Evolutionary conservation across 257 asterid species (phyloP).

Genomic region (Petunia secreta): DNA sequence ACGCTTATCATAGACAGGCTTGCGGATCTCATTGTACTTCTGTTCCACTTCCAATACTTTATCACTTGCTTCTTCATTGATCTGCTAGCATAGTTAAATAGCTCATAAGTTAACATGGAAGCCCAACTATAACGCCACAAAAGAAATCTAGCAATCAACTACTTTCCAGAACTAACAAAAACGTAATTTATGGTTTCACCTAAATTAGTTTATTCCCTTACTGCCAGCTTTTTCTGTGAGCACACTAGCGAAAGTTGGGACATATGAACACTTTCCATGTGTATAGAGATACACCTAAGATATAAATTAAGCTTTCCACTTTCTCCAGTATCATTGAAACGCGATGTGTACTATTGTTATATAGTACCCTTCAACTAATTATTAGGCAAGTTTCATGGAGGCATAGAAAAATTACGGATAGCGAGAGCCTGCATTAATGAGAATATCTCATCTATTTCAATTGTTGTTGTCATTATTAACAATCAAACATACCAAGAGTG

Average conservation of each 20-base stretch:
- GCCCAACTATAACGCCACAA: neutral
- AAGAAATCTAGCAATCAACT: neutral
- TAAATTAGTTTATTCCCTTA: neutral
- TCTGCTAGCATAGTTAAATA: constrained; percentile 49
- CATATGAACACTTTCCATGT: too few relatives aligned
- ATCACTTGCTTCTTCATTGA: constrained; percentile 96
- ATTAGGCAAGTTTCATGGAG: too few relatives aligned
- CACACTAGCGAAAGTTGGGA: neutral
- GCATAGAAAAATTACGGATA: too few relatives aligned
- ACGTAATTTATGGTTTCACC: neutral
- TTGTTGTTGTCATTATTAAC: too few relatives aligned
- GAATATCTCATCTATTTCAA: too few relatives aligned
- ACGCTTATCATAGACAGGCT: constrained; percentile 84
- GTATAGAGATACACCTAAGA: too few relatives aligned
- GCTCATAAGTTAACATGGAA: neutral
- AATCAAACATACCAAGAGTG: too few relatives aligned
- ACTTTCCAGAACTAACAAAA: neutral
- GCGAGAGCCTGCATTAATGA: too few relatives aligned
- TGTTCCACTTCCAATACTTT: constrained; percentile 91
- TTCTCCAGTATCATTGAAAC: too few relatives aligned
- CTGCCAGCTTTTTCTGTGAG: neutral
- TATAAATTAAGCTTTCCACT: too few relatives aligned
- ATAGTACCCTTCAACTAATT: too few relatives aligned
- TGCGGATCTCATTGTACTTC: constrained; percentile 82
- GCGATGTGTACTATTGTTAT: too few relatives aligned